Evolutionary conservation across 495 filamentous ascomycete genomes (phyloP), one percentile per base, ranked within the genome.

Genomic region (Aspergillus steynii): DNA sequence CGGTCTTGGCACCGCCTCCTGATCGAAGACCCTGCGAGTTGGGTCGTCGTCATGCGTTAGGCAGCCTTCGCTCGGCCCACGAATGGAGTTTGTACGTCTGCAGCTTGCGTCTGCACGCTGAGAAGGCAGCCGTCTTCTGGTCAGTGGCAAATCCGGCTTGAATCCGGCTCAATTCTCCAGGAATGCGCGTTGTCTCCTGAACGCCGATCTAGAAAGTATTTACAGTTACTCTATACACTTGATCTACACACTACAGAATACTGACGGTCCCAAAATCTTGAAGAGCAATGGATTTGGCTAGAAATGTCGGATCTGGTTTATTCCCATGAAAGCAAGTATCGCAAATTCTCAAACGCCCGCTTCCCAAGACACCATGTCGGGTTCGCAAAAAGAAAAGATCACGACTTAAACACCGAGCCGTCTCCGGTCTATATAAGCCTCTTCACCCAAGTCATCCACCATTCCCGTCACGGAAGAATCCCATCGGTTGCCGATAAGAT

Each of bases 401-500:
- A 37, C 34, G 6, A 15, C 37, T 42, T 14, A 10, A 42, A 42
- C 37, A 42, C 37, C 37, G 37, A 42, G 9, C 4, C 9, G 37
- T 3, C 37, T 12, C 37, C 9, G 20, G 3, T 42, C 12, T 42
- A 12, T 42, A 42, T 42, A 46, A 14, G 8, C 20, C 20, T 56
- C n/a, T 2, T 5, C 51, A 49, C 29, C 50, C 37, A 32, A 9
- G 6, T 48, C 50, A 48, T 32, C 34, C 31, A 34, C 14, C 37
- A 12, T 15, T 12, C 14, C 37, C 37, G 14, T 54, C 25, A 65
- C 5, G 55, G 63, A 54, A 65, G 37, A 48, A 65, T 55, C n/a
- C 59, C 65, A 27, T 61, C 59, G 37, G 65, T 67, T 25, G 61
- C 55, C 8, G 65, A 56, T 25, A 59, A 50, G 31, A 56, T 61